phyloP scores from a whole-genome alignment of 225 moss, liverwort and hornwort genomes.

The Bryum argenteum region DNA sequence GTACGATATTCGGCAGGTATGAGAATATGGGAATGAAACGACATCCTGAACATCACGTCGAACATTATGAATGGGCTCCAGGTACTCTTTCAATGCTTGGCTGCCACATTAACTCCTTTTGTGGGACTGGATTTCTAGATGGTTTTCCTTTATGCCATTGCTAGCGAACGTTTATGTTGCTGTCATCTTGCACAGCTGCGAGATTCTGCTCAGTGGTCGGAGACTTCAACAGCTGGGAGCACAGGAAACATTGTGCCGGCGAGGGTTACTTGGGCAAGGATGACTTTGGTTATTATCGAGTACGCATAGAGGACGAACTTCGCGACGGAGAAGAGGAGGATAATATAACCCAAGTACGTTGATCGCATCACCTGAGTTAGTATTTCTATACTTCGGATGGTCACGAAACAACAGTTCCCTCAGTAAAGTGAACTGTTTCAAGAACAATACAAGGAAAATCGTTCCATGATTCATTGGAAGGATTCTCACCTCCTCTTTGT shows the following conservation, averaged over 20 bases:
- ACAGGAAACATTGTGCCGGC: slow-evolving; percentile 75
- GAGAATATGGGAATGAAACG: slow-evolving; percentile 79
- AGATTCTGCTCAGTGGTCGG: slow-evolving; percentile 90
- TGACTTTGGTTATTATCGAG: slow-evolving; percentile 79
- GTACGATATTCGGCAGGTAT: slow-evolving; percentile 52
- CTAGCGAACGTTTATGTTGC: background rate
- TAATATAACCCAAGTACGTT: slow-evolving; percentile 50
- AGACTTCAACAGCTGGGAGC: slow-evolving; percentile 89
- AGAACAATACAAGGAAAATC: background rate
- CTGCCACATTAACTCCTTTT: slow-evolving; percentile 5
- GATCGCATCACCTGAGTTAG: background rate
- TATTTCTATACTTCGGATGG: slow-evolving; percentile 4
- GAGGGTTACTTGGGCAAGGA: slow-evolving; percentile 84
- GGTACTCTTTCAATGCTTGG: slow-evolving; percentile 43
- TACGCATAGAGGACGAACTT: slow-evolving; percentile 72
- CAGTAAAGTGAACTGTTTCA: background rate
- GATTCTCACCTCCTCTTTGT: background rate
- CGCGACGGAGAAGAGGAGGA: slow-evolving; percentile 79
- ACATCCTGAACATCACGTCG: slow-evolving; percentile 85
- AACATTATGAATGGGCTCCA: slow-evolving; percentile 95
- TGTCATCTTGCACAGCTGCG: slow-evolving; percentile 52
- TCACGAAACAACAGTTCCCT: background rate
- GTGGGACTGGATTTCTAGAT: background rate
- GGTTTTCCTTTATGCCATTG: background rate
- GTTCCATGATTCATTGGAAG: background rate